phyloP scores from a whole-genome alignment of 306 rosid genomes.

The Geum urbanum region DNA sequence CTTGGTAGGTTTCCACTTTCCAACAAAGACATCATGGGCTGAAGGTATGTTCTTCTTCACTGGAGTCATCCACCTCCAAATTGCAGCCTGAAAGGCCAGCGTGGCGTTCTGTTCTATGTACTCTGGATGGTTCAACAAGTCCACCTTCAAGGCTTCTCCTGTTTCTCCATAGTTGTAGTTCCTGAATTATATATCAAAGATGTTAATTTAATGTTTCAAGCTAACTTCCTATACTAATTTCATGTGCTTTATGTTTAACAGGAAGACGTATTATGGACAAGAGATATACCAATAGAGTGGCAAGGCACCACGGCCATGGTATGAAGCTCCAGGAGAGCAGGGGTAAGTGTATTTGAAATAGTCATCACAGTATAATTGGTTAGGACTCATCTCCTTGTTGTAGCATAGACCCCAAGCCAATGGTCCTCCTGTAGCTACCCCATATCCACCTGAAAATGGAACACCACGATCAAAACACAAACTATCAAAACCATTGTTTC shows the following conservation, averaged over 20 bases:
- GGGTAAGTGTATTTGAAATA: constrained; percentile 74
- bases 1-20: constrained; percentile 90
- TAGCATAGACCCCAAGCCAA: constrained; percentile 94
- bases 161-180: constrained; percentile 83
- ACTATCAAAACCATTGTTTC: too few species aligned
- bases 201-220: neutral
- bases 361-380: constrained; percentile 81
- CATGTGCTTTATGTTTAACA: too few species aligned
- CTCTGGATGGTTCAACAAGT: constrained; percentile 80
- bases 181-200: constrained; percentile 36
- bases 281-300: constrained; percentile 76
- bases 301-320: constrained; percentile 96
- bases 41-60: constrained; percentile 70
- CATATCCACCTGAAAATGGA: constrained; percentile 77
- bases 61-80: constrained; percentile 93
- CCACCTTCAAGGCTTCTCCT: constrained; percentile 70
- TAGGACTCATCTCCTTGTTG: constrained; percentile 91
- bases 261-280: neutral
- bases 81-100: constrained; percentile 90
- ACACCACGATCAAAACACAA: neutral
- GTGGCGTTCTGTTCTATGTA: constrained; percentile 90
- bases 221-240: too few species aligned
- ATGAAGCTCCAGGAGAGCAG: constrained; percentile 81
- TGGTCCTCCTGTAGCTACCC: constrained; percentile 97
- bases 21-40: constrained; percentile 81